These are phyloP conservation scores for Aspergillus latus DNA, from an alignment of 2,329 filamentous ascomycete species.

Conservation along the genomic window DNA sequence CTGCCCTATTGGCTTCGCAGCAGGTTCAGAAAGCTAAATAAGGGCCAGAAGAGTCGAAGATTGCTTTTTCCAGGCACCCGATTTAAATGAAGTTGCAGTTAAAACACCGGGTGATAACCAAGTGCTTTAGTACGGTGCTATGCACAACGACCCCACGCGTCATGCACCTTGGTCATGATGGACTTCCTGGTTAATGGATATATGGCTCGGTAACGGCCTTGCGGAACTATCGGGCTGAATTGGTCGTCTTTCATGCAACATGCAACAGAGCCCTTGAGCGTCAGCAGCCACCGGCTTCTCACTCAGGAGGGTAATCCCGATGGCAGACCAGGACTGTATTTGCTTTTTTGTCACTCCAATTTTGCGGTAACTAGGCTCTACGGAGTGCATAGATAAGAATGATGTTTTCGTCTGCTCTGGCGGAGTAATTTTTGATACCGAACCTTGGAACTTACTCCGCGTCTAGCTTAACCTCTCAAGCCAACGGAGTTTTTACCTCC, in stretches of 20 bases:
- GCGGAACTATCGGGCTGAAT: neutral
- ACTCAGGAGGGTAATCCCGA: neutral
- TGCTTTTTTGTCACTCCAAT: neutral
- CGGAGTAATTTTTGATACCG: conserved; percentile 5
- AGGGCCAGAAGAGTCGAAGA: neutral
- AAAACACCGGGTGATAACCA: neutral
- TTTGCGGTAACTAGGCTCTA: neutral
- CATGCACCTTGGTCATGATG: neutral
- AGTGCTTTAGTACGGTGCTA: neutral
- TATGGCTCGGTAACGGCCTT: neutral
- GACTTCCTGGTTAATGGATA: neutral
- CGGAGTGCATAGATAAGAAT: neutral
- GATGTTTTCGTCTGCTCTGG: neutral
- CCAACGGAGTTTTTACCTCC: neutral
- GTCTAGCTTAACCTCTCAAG: neutral
- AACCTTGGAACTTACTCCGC: neutral
- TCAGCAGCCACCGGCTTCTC: neutral
- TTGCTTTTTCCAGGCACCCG: neutral
- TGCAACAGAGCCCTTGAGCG: neutral
- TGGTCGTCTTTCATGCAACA: neutral
- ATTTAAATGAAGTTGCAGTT: neutral
- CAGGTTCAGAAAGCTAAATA: neutral
- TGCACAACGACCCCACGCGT: neutral
- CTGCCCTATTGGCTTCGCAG: conserved; percentile 2
- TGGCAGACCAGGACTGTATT: neutral